Percentiles rank a stretch among this genome's conserved stretches.
Evolutionary conservation across 2,329 filamentous ascomycete genomes (phyloP).

Genomic region (Diaporthe sp.): DNA sequence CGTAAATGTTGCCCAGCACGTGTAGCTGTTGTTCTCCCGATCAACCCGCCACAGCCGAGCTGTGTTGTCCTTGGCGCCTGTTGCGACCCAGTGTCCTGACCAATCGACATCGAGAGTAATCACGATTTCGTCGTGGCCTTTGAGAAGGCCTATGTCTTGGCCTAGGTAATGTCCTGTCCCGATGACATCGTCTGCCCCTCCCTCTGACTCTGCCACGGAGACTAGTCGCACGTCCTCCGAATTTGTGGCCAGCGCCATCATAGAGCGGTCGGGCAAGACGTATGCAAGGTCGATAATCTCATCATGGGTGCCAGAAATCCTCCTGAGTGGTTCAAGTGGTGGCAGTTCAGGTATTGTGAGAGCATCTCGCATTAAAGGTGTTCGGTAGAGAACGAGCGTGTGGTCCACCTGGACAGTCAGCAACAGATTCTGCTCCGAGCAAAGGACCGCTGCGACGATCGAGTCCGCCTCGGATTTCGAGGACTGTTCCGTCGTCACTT

Average conservation of each 20-base stretch:
- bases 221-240: conserved; percentile 92
- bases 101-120: conserved; percentile 95
- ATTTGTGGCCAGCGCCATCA: conserved; percentile 93
- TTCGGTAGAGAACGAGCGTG: conserved; percentile 79
- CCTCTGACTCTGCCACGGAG: conserved; percentile 66
- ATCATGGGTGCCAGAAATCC: conserved; percentile 96
- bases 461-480: conserved; percentile 69
- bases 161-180: conserved; percentile 76
- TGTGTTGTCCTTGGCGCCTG: conserved; percentile 96
- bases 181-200: conserved; percentile 38
- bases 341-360: conserved; percentile 46
- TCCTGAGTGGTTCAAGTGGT: conserved; percentile 68
- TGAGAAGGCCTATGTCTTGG: conserved; percentile 85
- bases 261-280: conserved; percentile 80
- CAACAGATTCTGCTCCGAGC: conserved; percentile 73
- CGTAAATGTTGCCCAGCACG: conserved; percentile 69
- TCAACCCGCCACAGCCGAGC: conserved; percentile 92
- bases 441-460: conserved; percentile 78
- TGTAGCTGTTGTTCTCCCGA: conserved; percentile 74
- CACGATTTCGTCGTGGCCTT: conserved; percentile 94
- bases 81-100: conserved; percentile 97
- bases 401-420: conserved; percentile 90
- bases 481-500: conserved; percentile 80
- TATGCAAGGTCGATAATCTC: conserved; percentile 97
- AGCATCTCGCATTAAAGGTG: conserved; percentile 52